Base-by-base conservation (phyloP, 164 flowering plant species). In the Brasenia schreberi region DNA sequence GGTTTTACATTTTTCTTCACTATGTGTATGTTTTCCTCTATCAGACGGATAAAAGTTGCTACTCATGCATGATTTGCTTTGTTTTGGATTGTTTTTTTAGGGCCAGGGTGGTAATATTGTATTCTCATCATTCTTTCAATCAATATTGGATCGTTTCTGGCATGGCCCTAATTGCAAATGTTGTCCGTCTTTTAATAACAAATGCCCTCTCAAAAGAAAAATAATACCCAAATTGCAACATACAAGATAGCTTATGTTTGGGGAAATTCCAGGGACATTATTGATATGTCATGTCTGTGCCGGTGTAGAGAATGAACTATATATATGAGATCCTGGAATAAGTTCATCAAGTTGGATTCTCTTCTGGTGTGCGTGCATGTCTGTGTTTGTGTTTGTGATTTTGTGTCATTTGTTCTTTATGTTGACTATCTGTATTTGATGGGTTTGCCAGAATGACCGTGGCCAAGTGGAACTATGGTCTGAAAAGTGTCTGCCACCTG, bases 391-490 rank as follows among this genome's bases (percentile, higher is more conserved):
- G 53, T 7, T 45, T 45, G 7, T 45, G 53, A 45, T 45, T 1
- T 7, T 7, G 53, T 45, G 53, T 5, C 53, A 7, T 45, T 45
- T 45, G 11, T 45, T 45, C 53, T 45, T 7, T 23, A 23, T 23
- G 27, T 23, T 2, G 2, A 23, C 27, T 23, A 23, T 23, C 27
- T 23, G 27, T 23, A 23, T 23, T 23, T 23, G 27, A 39, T 66
- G 7, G 45, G 53, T 49, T 59, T 64, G 72, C 10, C 70, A 91
- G 99, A 91, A 94, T 71, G 97, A 91, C 68, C 92, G 93, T 45
- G 99, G 99, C 65, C 91, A 82, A 78, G 97, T 94, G 73, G 99
- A 94, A 66, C 96, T 87, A 33, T 94, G 97, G 99, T 89, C 95
- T 49, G 96, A 91, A 76, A 94, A 91, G 79, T 88, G 99, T 76